Conservation (phyloP, 75 land plant genomes). For the Pinus taeda region DNA sequence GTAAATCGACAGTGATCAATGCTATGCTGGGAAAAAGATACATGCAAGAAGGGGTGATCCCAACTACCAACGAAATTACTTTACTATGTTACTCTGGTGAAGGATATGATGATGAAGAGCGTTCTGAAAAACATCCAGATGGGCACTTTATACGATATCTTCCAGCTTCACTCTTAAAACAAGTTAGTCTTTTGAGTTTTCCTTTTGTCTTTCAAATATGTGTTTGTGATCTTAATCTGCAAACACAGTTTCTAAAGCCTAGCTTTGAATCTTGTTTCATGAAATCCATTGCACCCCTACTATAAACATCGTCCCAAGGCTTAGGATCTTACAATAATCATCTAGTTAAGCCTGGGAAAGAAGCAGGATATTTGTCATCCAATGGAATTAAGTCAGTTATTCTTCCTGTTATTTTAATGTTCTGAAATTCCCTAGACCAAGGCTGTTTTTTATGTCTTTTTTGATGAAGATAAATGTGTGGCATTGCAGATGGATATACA, state of each 20-base stretch:
- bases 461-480: too few relatives aligned
- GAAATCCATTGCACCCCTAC: background rate
- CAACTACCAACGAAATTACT: constrained; percentile 95
- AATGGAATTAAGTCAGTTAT: background rate
- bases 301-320: background rate
- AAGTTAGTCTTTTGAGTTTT: constrained; percentile 44
- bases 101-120: constrained; percentile 43
- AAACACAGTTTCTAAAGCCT: background rate
- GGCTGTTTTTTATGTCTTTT: too few relatives aligned
- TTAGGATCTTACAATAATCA: background rate
- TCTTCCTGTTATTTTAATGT: too few relatives aligned
- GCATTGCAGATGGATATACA: too few relatives aligned
- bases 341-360: background rate
- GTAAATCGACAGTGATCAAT: constrained; percentile 93
- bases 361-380: background rate
- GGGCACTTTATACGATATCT: constrained; percentile 88
- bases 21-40: constrained; percentile 89
- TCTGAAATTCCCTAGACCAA: too few relatives aligned
- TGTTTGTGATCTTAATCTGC: background rate
- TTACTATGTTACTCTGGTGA: constrained; percentile 62
- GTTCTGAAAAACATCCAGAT: constrained; percentile 91
- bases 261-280: background rate
- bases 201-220: background rate
- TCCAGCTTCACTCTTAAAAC: constrained; percentile 80
- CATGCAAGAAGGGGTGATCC: constrained; percentile 88